phyloP scores from a whole-genome alignment of 2,329 filamentous ascomycete species.

The Talaromyces sp. region DNA sequence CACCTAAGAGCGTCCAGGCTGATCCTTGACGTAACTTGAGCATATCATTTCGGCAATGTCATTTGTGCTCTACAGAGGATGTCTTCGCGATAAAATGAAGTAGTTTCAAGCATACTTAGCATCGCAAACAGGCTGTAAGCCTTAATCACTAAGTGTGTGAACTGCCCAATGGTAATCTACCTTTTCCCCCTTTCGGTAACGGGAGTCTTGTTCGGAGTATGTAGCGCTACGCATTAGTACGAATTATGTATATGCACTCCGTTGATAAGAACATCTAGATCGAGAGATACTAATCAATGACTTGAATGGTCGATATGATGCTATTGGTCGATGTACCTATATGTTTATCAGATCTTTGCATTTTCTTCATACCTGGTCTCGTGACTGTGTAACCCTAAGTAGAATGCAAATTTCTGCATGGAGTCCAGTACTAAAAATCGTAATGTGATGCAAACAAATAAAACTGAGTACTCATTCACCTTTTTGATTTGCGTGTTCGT shows the following conservation, averaged over 20 bases:
- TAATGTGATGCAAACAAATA: background rate
- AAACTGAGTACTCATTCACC: background rate
- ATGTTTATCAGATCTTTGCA: background rate
- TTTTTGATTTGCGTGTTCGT: slow-evolving; percentile 2
- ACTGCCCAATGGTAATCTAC: background rate
- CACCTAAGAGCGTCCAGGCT: background rate
- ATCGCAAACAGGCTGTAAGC: background rate
- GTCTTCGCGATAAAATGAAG: too few species aligned
- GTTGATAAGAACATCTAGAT: background rate
- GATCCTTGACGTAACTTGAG: background rate
- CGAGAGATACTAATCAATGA: background rate
- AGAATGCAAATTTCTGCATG: too few species aligned
- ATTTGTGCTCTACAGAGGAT: background rate
- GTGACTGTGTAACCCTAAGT: slow-evolving; percentile 6
- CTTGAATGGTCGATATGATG: background rate
- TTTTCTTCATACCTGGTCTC: background rate
- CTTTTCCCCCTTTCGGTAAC: background rate
- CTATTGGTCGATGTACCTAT: background rate
- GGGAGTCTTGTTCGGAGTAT: background rate
- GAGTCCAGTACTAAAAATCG: background rate
- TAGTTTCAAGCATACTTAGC: too few species aligned
- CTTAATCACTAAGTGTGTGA: background rate
- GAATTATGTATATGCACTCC: background rate
- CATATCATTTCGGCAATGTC: background rate
- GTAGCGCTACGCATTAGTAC: background rate